A percentile compares a stretch with the other conserved stretches of the same genome.
phyloP scores from a whole-genome alignment of 2,329 filamentous ascomycete species.

The Verticillium albo-atrum region DNA sequence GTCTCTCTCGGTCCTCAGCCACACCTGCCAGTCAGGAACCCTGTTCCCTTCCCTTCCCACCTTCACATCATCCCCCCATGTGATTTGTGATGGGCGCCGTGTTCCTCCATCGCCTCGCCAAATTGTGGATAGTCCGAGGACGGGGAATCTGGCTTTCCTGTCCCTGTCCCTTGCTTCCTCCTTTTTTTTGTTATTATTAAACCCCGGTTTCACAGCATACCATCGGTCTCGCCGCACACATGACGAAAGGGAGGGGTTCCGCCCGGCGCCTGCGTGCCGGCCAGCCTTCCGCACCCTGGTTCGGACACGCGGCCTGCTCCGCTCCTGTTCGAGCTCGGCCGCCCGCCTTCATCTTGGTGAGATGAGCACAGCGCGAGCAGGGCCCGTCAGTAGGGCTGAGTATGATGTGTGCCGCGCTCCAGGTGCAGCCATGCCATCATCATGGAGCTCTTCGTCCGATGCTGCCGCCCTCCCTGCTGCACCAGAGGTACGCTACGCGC shows the following conservation, averaged over 20 bases:
- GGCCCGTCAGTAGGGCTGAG: background rate
- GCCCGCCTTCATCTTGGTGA: background rate
- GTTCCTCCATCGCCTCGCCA: background rate
- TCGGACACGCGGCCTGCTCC: conserved; percentile 2
- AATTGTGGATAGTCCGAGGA: background rate
- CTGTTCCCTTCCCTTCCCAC: background rate
- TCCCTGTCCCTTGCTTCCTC: background rate
- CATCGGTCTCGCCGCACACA: background rate
- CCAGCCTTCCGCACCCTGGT: background rate
- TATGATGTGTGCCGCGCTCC: background rate
- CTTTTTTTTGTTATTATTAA: no score
- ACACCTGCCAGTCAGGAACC: background rate
- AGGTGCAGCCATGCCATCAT: background rate
- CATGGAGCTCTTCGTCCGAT: background rate
- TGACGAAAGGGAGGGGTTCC: background rate
- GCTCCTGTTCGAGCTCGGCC: background rate
- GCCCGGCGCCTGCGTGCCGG: background rate
- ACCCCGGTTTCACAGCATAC: background rate
- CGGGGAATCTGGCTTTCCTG: background rate
- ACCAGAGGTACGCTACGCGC: no score
- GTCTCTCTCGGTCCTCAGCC: background rate
- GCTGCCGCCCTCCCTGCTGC: background rate
- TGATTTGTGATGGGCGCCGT: background rate
- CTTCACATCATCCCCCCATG: background rate
- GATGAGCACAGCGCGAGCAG: background rate